Evolutionary conservation across 495 filamentous ascomycete genomes (phyloP).

Genomic region (Penicillium desertorum): DNA sequence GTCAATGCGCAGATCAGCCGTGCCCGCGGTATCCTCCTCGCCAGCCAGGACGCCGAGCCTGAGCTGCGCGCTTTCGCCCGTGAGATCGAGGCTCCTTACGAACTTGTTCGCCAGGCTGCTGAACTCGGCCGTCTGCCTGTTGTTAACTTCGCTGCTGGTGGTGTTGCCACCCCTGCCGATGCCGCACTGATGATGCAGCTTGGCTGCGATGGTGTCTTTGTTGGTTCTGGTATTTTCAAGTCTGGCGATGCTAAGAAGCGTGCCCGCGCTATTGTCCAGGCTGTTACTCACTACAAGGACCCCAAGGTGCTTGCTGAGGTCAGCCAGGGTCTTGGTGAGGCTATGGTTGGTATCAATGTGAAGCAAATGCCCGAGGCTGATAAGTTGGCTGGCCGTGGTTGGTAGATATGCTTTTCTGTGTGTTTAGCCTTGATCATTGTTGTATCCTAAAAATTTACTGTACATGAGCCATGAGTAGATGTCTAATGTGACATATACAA

Average conservation of each 20-base stretch:
- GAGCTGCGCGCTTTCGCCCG: constrained; percentile 77
- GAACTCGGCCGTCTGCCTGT: constrained; percentile 87
- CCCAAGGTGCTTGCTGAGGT: constrained; percentile 85
- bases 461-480: constrained; percentile 26
- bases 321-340: constrained; percentile 81
- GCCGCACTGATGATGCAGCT: constrained; percentile 99
- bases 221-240: constrained; percentile 97
- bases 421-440: constrained; percentile 16
- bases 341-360: constrained; percentile 93
- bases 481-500: constrained; percentile 15
- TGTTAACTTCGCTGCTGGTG: constrained; percentile 98
- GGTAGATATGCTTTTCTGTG: constrained; percentile 53
- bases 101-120: constrained; percentile 80
- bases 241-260: constrained; percentile 81
- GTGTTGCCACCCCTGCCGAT: constrained; percentile 93
- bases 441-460: constrained; percentile 19
- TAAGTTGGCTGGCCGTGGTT: constrained; percentile 84
- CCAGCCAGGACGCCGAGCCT: constrained; percentile 64
- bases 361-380: constrained; percentile 68
- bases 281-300: constrained; percentile 85
- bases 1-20: constrained; percentile 80
- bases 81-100: constrained; percentile 73
- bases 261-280: constrained; percentile 92
- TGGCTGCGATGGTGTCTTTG: constrained; percentile 97
- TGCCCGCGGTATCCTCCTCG: constrained; percentile 60